Percentiles rank a stretch among this genome's conserved stretches.
Evolutionary conservation across 1,284 basidiomycete genomes (phyloP).

Genomic region (Leccinum subrobustum): DNA sequence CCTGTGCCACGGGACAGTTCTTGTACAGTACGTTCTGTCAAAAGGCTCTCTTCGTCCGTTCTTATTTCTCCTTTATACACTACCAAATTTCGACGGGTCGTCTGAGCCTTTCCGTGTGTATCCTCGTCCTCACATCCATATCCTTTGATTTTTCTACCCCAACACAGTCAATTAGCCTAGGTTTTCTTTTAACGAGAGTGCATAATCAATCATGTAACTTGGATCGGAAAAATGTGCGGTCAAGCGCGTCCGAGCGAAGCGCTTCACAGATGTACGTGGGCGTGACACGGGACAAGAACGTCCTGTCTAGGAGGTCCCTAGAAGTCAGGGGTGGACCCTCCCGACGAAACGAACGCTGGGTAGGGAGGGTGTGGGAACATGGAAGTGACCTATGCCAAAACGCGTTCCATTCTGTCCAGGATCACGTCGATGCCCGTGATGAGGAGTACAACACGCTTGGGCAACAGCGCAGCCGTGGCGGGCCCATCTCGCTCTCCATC

Average conservation of each 20-base stretch:
- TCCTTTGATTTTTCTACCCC: conserved; percentile 5
- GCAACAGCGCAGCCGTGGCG: conserved; percentile 44
- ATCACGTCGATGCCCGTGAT: conserved; percentile 59
- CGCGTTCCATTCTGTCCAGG: conserved; percentile 63
- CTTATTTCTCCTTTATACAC: conserved; percentile 38
- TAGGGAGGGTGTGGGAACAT: neutral
- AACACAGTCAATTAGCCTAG: conserved; percentile 17
- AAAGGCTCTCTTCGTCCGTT: conserved; percentile 12
- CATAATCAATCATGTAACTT: conserved; percentile 21
- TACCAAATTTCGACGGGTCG: conserved; percentile 4
- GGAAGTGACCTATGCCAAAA: conserved; percentile 40
- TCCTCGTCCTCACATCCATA: neutral
- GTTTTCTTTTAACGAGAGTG: conserved; percentile 15
- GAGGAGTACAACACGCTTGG: conserved; percentile 52
- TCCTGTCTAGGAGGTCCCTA: neutral
- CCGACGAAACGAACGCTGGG: neutral
- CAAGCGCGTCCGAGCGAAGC: neutral
- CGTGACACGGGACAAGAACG: neutral
- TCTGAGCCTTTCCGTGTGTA: conserved; percentile 9
- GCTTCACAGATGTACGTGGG: neutral
- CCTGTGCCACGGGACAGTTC: conserved; percentile 16
- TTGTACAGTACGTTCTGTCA: conserved; percentile 28
- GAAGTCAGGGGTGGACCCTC: neutral
- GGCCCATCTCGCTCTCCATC: neutral
- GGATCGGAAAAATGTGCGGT: neutral